Percentiles rank a stretch among this genome's conserved stretches.
Conservation (phyloP, 2,329 filamentous ascomycete genomes). For the Xylariaceae sp. region DNA sequence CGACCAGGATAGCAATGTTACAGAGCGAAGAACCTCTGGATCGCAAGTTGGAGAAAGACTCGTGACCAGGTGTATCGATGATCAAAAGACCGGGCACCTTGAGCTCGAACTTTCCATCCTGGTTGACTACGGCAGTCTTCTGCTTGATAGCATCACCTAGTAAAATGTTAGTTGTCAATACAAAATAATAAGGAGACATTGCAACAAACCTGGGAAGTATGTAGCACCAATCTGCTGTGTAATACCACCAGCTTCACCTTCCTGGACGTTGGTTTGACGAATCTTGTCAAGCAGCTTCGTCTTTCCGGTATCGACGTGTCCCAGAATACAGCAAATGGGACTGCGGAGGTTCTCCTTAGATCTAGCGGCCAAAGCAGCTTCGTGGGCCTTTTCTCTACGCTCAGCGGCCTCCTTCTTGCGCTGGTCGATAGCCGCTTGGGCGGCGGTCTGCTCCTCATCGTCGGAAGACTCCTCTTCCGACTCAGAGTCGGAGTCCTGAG, state of each 20-base stretch:
- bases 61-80: constrained; percentile 98
- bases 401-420: constrained; percentile 86
- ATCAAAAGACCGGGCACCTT: constrained; percentile 95
- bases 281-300: constrained; percentile 99
- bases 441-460: constrained; percentile 71
- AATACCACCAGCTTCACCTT: constrained; percentile 98
- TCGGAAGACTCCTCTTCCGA: constrained; percentile 58
- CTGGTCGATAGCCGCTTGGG: constrained; percentile 64
- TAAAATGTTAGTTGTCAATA: constrained; percentile 2
- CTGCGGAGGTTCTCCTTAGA: constrained; percentile 94
- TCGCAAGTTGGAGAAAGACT: constrained; percentile 98
- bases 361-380: constrained; percentile 83
- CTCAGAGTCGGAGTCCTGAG: constrained; percentile 37
- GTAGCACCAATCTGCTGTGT: constrained; percentile 99
- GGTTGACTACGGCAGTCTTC: constrained; percentile 92
- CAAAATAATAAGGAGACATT: neutral
- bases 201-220: constrained; percentile 68
- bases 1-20: constrained; percentile 97
- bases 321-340: constrained; percentile 98
- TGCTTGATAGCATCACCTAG: constrained; percentile 79
- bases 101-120: constrained; percentile 85
- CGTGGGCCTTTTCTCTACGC: constrained; percentile 80
- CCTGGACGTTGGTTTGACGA: constrained; percentile 95
- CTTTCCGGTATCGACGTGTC: constrained; percentile 99
- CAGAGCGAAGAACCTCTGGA: constrained; percentile 96